These are phyloP conservation scores for Haplosporangium sp. DNA, from an alignment of 371 early-diverging fungal species.

Conservation along the genomic window DNA sequence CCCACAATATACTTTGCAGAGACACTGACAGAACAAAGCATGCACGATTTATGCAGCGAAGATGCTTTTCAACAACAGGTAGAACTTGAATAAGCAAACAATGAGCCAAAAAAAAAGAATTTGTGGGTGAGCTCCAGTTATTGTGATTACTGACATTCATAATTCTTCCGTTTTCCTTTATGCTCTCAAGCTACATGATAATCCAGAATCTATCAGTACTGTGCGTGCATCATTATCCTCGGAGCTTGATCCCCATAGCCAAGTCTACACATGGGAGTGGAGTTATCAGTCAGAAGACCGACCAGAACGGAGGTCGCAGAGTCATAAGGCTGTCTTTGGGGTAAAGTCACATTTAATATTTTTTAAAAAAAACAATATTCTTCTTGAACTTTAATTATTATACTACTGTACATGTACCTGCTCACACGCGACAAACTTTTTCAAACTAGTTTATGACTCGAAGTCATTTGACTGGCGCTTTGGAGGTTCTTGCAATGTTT, in stretches of 20 bases:
- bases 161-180: background rate
- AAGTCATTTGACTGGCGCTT: conserved; percentile 11
- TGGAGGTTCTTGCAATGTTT: conserved; percentile 34
- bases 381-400: too few species aligned
- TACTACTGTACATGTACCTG: too few species aligned
- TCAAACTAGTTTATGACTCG: conserved; percentile 31
- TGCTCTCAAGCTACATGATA: conserved; percentile 13
- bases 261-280: conserved; percentile 35
- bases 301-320: conserved; percentile 1
- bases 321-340: conserved; percentile 46
- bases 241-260: background rate
- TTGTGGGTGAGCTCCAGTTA: background rate
- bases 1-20: conserved; percentile 47
- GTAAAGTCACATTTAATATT: conserved; percentile 12
- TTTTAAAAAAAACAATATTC: too few species aligned
- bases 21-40: conserved; percentile 30
- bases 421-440: background rate
- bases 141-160: background rate
- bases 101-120: too few species aligned
- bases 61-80: conserved; percentile 37
- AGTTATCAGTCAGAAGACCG: conserved; percentile 8
- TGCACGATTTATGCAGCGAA: conserved; percentile 34
- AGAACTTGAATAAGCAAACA: background rate
- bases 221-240: background rate
- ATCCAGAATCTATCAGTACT: conserved; percentile 20